phyloP scores from a whole-genome alignment of 352 stramenopile species.

The Phytopythium aichiense region DNA sequence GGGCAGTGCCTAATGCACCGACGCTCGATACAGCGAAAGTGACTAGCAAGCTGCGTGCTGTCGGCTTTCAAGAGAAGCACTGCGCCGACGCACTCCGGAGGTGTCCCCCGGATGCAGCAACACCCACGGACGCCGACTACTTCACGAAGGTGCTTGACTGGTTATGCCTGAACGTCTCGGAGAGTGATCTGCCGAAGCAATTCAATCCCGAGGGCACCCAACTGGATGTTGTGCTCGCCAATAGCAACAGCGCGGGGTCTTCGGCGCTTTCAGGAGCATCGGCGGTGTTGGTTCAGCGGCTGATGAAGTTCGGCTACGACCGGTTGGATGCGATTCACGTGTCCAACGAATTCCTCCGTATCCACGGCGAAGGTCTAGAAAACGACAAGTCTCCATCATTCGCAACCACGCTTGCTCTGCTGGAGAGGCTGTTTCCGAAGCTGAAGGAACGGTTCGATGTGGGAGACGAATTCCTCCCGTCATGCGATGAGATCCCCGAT shows the following conservation, averaged over 20 bases:
- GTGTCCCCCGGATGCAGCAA: slow-evolving; percentile 15
- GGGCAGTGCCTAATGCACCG: background rate
- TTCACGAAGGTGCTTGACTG: slow-evolving; percentile 62
- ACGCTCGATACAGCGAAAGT: slow-evolving; percentile 7
- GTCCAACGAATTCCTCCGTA: slow-evolving; percentile 34
- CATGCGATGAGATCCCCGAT: slow-evolving; percentile 7
- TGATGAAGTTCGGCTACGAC: slow-evolving; percentile 81
- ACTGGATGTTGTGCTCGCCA: slow-evolving; percentile 71
- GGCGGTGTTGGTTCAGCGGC: slow-evolving; percentile 51
- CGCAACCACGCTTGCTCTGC: slow-evolving; percentile 28
- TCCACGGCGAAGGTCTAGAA: slow-evolving; percentile 12
- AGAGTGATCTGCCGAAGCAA: slow-evolving; percentile 68
- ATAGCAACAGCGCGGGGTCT: slow-evolving; percentile 2
- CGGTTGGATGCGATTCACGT: slow-evolving; percentile 43
- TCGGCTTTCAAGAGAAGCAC: slow-evolving; percentile 55
- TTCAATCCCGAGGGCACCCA: slow-evolving; percentile 90
- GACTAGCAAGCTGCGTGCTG: slow-evolving; percentile 28
- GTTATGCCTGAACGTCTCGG: slow-evolving; percentile 76
- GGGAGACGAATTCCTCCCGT: slow-evolving; percentile 11
- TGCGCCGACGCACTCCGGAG: slow-evolving; percentile 40
- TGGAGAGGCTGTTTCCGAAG: slow-evolving; percentile 36
- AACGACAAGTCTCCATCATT: slow-evolving; percentile 34
- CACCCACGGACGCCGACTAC: slow-evolving; percentile 26
- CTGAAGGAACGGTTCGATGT: slow-evolving; percentile 40
- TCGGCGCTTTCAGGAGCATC: slow-evolving; percentile 10